Percentiles rank a stretch among this genome's conserved stretches.
Conservation (phyloP, 192 early-diverging fungal species). For the Linderina pennispora region DNA sequence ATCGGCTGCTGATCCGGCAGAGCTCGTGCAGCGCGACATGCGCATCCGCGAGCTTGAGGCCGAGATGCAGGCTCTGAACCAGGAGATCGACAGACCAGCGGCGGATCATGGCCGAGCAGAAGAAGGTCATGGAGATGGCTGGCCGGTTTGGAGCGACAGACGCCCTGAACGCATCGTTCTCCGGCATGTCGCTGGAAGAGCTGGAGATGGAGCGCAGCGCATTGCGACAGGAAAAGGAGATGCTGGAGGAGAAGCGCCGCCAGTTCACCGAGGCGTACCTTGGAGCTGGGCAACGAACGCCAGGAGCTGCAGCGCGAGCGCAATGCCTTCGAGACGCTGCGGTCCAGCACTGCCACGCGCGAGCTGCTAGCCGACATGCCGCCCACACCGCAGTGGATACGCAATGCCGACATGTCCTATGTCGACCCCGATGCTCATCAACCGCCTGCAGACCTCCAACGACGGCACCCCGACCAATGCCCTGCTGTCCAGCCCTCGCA, state of each 20-base stretch:
- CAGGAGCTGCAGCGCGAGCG: slow-evolving; percentile 36
- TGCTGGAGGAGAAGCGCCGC: slow-evolving; percentile 58
- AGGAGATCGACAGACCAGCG: slow-evolving; percentile 20
- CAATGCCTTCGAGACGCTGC: slow-evolving; percentile 15
- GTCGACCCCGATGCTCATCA: slow-evolving; percentile 31
- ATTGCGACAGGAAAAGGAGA: slow-evolving; percentile 42
- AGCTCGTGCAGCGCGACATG: slow-evolving; percentile 45
- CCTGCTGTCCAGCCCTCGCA: slow-evolving; percentile 30
- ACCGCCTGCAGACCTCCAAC: slow-evolving; percentile 20
- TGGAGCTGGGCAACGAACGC: slow-evolving; percentile 62
- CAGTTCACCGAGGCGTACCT: slow-evolving; percentile 68
- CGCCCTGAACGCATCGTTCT: slow-evolving; percentile 34
- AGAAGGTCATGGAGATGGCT: slow-evolving; percentile 23
- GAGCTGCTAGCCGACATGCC: slow-evolving; percentile 30
- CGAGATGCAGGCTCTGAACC: slow-evolving; percentile 14
- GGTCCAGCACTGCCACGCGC: slow-evolving; percentile 2
- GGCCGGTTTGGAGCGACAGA: slow-evolving; percentile 13
- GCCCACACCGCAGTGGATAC: slow-evolving; percentile 43
- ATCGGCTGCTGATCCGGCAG: slow-evolving; percentile 6
- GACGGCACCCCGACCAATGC: slow-evolving; percentile 30
- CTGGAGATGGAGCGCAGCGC: slow-evolving; percentile 42
- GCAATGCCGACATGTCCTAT: slow-evolving; percentile 17
- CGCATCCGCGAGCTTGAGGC: slow-evolving; percentile 44
- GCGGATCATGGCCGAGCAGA: slow-evolving; percentile 28
- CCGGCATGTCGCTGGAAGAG: slow-evolving; percentile 42